Evolutionary conservation across 2,329 filamentous ascomycete genomes (phyloP).

Genomic region (Cladosporium colombiae): DNA sequence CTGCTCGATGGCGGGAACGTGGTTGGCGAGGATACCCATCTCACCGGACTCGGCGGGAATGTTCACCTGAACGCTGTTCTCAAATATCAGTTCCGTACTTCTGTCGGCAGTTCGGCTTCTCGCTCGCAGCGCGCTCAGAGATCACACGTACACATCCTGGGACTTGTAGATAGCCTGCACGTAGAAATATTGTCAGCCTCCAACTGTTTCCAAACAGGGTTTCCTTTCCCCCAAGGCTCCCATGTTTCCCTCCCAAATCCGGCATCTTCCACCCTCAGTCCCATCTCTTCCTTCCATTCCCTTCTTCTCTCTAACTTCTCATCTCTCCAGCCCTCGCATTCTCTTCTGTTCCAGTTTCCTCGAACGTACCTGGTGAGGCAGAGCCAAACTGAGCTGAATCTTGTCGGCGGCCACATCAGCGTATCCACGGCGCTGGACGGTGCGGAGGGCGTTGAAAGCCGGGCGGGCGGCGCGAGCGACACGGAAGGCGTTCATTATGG

Average conservation of each 20-base stretch:
- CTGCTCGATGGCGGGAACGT: slow-evolving; percentile 98
- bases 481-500: slow-evolving; percentile 89
- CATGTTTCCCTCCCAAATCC: neutral
- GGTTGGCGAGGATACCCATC: slow-evolving; percentile 99
- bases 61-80: slow-evolving; percentile 89
- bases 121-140: slow-evolving; percentile 8
- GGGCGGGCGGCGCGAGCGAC: slow-evolving; percentile 86
- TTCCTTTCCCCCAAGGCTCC: neutral
- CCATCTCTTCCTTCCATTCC: neutral
- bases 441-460: slow-evolving; percentile 61
- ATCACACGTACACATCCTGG: slow-evolving; percentile 64
- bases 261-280: neutral
- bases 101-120: slow-evolving; percentile 22
- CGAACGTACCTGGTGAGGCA: slow-evolving; percentile 93
- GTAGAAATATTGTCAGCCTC: slow-evolving; percentile 28
- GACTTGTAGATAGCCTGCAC: slow-evolving; percentile 68
- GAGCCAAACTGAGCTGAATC: slow-evolving; percentile 96
- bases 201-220: neutral
- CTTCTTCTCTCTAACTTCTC: neutral
- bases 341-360: neutral
- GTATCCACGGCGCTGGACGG: slow-evolving; percentile 88
- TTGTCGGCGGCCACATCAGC: slow-evolving; percentile 60
- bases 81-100: slow-evolving; percentile 25
- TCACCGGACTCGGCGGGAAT: slow-evolving; percentile 96
- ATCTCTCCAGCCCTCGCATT: neutral